Percentiles rank a stretch among this genome's conserved stretches.
Evolutionary conservation across 1,139 yeast genomes (phyloP).

Genomic region (Kodamaea derodonti): DNA sequence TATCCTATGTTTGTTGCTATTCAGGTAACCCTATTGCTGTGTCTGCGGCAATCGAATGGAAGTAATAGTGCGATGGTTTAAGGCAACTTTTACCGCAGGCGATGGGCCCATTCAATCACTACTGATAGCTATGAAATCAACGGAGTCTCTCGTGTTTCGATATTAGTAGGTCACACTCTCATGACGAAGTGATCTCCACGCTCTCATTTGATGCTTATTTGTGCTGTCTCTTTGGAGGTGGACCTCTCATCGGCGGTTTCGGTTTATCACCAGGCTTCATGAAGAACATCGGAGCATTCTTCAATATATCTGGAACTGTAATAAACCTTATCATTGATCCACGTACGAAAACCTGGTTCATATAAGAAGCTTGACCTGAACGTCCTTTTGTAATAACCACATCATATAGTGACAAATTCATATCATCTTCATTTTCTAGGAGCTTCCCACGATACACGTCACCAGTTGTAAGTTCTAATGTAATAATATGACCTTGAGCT

Average conservation of each 20-base stretch:
- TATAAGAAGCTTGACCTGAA: constrained; percentile 71
- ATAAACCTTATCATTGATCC: constrained; percentile 88
- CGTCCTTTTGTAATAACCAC: constrained; percentile 66
- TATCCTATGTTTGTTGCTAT: too few species aligned
- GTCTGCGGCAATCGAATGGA: too few species aligned
- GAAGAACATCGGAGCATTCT: constrained; percentile 78
- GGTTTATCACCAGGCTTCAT: constrained; percentile 66
- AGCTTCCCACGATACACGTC: constrained; percentile 85
- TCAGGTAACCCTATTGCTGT: too few species aligned
- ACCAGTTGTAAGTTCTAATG: constrained; percentile 82
- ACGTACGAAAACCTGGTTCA: constrained; percentile 85
- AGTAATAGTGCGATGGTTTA: too few species aligned
- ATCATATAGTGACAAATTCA: constrained; percentile 86
- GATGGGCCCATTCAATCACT: too few species aligned
- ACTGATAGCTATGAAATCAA: too few species aligned
- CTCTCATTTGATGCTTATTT: too few species aligned
- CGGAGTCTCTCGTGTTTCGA: too few species aligned
- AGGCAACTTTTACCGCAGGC: too few species aligned
- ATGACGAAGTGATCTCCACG: too few species aligned
- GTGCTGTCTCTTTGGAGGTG: constrained; percentile 23
- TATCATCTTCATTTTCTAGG: constrained; percentile 82
- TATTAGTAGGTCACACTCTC: too few species aligned
- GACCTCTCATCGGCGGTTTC: constrained; percentile 68
- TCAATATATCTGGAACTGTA: constrained; percentile 82
- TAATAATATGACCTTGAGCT: constrained; percentile 83